Evolutionary conservation across 1,284 basidiomycete genomes (phyloP), one percentile per base, ranked within the genome.

Genomic region (Ceratobasidium sp.): DNA sequence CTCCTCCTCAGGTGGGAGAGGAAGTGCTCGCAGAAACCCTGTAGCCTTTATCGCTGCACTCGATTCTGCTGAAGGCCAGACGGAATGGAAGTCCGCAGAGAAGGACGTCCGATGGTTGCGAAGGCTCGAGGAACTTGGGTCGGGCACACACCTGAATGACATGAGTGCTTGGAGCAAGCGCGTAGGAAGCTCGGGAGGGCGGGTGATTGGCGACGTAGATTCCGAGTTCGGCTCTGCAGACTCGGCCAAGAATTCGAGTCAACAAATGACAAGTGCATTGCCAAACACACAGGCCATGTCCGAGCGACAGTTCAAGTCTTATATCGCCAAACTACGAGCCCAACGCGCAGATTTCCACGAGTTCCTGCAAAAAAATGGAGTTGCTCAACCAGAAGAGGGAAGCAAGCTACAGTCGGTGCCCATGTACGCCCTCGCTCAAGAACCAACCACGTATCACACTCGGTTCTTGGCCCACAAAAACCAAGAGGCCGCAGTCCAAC

Each of bases 51-150:
- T 87, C 75, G 77, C 82, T 75, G 76, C 80, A 74, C 84, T 90
- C 75, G 91, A 93, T 74, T 86, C 88, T 31, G 83, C 80, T 55
- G 85, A 89, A 70, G 82, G 90, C 73, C 91, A 89, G 77, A 88
- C 89, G 25, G 88, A 90, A 74, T 93, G 91, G 90, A 82, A 82
- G 71, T 81, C 82, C 70, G 88, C 84, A 15, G 86, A 89, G 74
- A 79, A 77, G 53, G 84, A 90, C 75, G 85, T 85, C 8, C 80
- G 84, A 49, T 89, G 87, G 78, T 82, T 91, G 57, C 81, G 83
- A 70, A 83, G 86, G 70, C 84, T 87, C 77, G 85, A 87, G 74
- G 88, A 91, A 74, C 80, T 89, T 64, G 84, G 85, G 47, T 75
- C 83, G 5, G 78, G 77, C 0, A 83, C 87, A 6, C 60, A 64